Conservation (phyloP, 768 basidiomycete species). For the Kwoniella dejecticola region DNA sequence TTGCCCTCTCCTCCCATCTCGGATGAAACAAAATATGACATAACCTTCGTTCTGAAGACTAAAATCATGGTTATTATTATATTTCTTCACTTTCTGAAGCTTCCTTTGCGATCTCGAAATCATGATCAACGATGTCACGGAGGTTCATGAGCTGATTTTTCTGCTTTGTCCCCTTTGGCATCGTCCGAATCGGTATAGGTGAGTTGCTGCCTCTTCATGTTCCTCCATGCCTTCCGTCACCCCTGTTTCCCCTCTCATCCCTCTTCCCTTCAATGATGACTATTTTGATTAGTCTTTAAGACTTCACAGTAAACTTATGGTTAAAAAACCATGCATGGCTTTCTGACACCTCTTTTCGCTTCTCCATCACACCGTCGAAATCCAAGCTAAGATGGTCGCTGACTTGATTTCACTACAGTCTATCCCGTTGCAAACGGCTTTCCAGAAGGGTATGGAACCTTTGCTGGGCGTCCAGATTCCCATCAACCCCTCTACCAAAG, state of each 20-base stretch:
- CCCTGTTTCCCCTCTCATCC: constrained; percentile 24
- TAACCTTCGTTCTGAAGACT: constrained; percentile 57
- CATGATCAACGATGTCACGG: neutral
- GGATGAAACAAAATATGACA: constrained; percentile 55
- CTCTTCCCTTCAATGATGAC: constrained; percentile 61
- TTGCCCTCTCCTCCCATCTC: constrained; percentile 16
- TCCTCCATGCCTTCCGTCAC: constrained; percentile 11
- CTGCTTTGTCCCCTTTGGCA: neutral
- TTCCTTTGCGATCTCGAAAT: neutral
- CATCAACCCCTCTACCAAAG: constrained; percentile 21
- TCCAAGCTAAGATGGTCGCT: too few relatives aligned
- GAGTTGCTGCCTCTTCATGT: constrained; percentile 58
- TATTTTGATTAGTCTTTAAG: constrained; percentile 78
- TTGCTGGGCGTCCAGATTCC: constrained; percentile 64
- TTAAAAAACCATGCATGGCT: constrained; percentile 58
- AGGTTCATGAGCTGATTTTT: constrained; percentile 27
- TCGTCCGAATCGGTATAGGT: constrained; percentile 34
- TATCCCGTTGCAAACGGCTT: constrained; percentile 74
- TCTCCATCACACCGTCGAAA: too few relatives aligned
- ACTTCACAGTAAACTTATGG: constrained; percentile 51
- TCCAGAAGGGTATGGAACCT: constrained; percentile 76
- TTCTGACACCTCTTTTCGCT: constrained; percentile 49
- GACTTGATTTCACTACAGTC: constrained; percentile 60
- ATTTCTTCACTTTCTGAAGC: constrained; percentile 56
- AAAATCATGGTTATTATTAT: constrained; percentile 52